These are phyloP conservation scores for Aspergillus cavernicola DNA, from an alignment of 495 filamentous ascomycete genomes.

Conservation along the genomic window DNA sequence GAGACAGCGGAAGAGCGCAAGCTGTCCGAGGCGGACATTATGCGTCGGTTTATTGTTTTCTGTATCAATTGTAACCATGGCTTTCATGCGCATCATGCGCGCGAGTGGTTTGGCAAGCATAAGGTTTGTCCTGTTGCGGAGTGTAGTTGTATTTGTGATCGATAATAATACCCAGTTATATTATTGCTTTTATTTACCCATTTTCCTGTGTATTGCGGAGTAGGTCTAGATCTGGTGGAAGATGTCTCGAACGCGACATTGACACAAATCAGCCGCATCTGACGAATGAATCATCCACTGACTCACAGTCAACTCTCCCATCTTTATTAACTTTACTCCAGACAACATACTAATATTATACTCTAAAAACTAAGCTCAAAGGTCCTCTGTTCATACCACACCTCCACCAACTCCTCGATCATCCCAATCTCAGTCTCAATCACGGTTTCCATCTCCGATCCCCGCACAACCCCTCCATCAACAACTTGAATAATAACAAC, in stretches of 20 bases:
- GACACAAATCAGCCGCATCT: background rate
- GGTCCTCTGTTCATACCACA: too few relatives aligned
- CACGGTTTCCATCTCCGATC: background rate
- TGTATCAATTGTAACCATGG: slow-evolving; percentile 89
- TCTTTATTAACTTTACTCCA: too few relatives aligned
- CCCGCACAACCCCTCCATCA: background rate
- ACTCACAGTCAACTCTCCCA: background rate
- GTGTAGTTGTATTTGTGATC: slow-evolving; percentile 77
- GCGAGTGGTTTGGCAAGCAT: slow-evolving; percentile 80
- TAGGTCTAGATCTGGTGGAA: too few relatives aligned
- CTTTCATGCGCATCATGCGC: slow-evolving; percentile 82
- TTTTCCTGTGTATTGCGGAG: too few relatives aligned
- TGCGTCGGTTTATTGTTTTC: slow-evolving; percentile 63
- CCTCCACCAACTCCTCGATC: background rate
- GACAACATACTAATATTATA: background rate
- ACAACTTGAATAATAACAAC: background rate
- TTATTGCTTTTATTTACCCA: slow-evolving; percentile 6
- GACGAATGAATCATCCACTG: background rate
- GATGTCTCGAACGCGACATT: too few relatives aligned
- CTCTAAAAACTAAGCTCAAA: too few relatives aligned
- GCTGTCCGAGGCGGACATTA: slow-evolving; percentile 32
- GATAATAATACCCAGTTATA: slow-evolving; percentile 17
- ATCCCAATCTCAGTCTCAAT: background rate
- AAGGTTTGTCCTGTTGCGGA: slow-evolving; percentile 84
- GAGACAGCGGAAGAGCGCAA: slow-evolving; percentile 34